A percentile compares a stretch with the other conserved stretches of the same genome.
These are phyloP conservation scores for Diddensiella transvaalensis DNA, from an alignment of 805 yeast genomes.

Conservation along the genomic window DNA sequence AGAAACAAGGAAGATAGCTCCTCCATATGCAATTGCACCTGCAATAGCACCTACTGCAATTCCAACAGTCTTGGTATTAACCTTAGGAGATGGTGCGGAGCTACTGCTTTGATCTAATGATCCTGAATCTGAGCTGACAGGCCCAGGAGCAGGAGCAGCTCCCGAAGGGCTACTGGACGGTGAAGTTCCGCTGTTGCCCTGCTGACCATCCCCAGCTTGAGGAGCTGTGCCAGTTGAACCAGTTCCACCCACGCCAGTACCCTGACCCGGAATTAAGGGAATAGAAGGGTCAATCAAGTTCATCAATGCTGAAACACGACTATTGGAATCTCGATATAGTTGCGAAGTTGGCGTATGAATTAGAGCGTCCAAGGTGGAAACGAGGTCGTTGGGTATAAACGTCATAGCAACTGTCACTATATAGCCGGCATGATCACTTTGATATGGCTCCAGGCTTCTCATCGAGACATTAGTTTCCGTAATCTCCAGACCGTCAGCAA, in stretches of 20 bases:
- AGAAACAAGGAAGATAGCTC: slow-evolving; percentile 53
- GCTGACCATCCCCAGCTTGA: slow-evolving; percentile 19
- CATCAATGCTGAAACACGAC: slow-evolving; percentile 56
- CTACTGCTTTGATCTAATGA: slow-evolving; percentile 33
- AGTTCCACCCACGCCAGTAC: slow-evolving; percentile 16
- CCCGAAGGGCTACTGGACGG: slow-evolving; percentile 2
- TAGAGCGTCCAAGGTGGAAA: slow-evolving; percentile 46
- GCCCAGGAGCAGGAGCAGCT: slow-evolving; percentile 16
- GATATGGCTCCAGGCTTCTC: slow-evolving; percentile 69
- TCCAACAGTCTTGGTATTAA: slow-evolving; percentile 58
- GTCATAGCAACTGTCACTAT: slow-evolving; percentile 86
- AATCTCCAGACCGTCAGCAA: slow-evolving; percentile 56
- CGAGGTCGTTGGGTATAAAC: slow-evolving; percentile 61
- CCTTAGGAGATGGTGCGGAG: slow-evolving; percentile 27
- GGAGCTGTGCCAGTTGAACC: slow-evolving; percentile 27
- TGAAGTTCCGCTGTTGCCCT: slow-evolving; percentile 2
- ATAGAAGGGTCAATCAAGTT: slow-evolving; percentile 67
- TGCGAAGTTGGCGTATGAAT: slow-evolving; percentile 51
- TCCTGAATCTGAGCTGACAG: slow-evolving; percentile 24
- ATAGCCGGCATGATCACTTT: slow-evolving; percentile 52
- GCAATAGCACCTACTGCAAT: slow-evolving; percentile 78
- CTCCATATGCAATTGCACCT: slow-evolving; percentile 67
- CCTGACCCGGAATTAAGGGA: slow-evolving; percentile 37
- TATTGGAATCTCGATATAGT: slow-evolving; percentile 52
- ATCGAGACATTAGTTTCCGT: slow-evolving; percentile 49